A percentile compares a stretch with the other conserved stretches of the same genome.
phyloP scores from a whole-genome alignment of 2,329 filamentous ascomycete genomes.

The Cadophora luteo-olivacea region DNA sequence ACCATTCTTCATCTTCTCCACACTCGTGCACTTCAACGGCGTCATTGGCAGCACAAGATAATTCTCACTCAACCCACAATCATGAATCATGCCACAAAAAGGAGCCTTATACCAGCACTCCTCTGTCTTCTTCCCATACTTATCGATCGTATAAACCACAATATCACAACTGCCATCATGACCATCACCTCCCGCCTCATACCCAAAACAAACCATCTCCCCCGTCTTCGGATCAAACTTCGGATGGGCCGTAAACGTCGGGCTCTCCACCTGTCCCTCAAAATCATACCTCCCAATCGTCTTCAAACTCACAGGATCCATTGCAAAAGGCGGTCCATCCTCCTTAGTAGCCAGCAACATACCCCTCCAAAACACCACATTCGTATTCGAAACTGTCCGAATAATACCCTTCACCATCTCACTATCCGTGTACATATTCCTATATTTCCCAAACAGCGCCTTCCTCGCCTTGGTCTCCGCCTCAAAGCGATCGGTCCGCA shows the following conservation, averaged over 20 bases:
- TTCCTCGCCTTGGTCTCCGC: constrained; percentile 37
- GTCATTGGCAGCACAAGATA: constrained; percentile 56
- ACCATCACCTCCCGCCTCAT: constrained; percentile 53
- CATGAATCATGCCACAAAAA: constrained; percentile 60
- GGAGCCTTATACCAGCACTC: constrained; percentile 57
- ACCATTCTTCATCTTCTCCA: constrained; percentile 52
- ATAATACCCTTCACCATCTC: constrained; percentile 61
- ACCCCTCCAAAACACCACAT: constrained; percentile 63
- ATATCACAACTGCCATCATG: constrained; percentile 52
- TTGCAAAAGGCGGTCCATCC: constrained; percentile 57
- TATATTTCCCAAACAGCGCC: constrained; percentile 59
- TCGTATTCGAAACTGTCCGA: constrained; percentile 64
- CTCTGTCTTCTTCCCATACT: constrained; percentile 51
- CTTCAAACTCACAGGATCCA: constrained; percentile 54
- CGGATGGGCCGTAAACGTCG: constrained; percentile 59
- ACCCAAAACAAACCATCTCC: constrained; percentile 59
- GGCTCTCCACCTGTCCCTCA: constrained; percentile 53
- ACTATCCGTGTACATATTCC: constrained; percentile 63
- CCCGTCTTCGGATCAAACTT: constrained; percentile 59
- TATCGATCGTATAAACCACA: constrained; percentile 54
- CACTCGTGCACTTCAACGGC: constrained; percentile 52
- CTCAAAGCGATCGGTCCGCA: constrained; percentile 43
- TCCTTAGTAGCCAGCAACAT: constrained; percentile 61
- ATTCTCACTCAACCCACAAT: constrained; percentile 55
- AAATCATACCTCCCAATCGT: constrained; percentile 59